A percentile compares a stretch with the other conserved stretches of the same genome.
These are phyloP conservation scores for Allomyces javanicus DNA, from an alignment of 192 early-diverging fungal genomes.

Conservation along the genomic window DNA sequence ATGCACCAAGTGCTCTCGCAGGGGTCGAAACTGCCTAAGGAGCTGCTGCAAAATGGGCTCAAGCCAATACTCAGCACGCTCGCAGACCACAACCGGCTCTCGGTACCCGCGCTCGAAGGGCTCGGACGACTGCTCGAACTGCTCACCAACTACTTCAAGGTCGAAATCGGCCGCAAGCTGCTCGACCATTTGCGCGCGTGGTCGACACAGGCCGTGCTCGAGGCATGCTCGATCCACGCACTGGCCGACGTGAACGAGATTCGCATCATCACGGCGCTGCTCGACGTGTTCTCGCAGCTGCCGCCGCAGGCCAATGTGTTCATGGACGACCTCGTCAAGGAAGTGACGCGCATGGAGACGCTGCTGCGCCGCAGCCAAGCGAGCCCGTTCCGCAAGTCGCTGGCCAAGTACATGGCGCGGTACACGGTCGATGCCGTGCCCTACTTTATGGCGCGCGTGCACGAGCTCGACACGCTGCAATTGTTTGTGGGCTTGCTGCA, in stretches of 20 bases:
- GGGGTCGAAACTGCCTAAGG: conserved; percentile 81
- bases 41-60: conserved; percentile 84
- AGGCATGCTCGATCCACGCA: conserved; percentile 58
- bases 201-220: conserved; percentile 69
- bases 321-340: conserved; percentile 73
- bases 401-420: conserved; percentile 78
- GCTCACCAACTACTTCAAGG: conserved; percentile 94
- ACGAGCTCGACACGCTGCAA: conserved; percentile 31
- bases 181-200: conserved; percentile 86
- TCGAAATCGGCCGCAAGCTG: conserved; percentile 93
- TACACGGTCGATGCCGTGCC: conserved; percentile 67
- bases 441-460: conserved; percentile 61
- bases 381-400: conserved; percentile 78
- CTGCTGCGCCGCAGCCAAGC: conserved; percentile 60
- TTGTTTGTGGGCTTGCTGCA: conserved; percentile 43
- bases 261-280: conserved; percentile 79
- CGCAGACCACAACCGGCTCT: conserved; percentile 81
- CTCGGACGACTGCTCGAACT: conserved; percentile 81
- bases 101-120: conserved; percentile 81
- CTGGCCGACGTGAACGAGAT: conserved; percentile 85
- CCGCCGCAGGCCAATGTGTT: conserved; percentile 80
- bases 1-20: conserved; percentile 56
- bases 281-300: conserved; percentile 82
- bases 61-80: conserved; percentile 89
- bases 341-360: conserved; percentile 69